Conservation (phyloP, 257 asterid species). For the Mitragyna speciosa region DNA sequence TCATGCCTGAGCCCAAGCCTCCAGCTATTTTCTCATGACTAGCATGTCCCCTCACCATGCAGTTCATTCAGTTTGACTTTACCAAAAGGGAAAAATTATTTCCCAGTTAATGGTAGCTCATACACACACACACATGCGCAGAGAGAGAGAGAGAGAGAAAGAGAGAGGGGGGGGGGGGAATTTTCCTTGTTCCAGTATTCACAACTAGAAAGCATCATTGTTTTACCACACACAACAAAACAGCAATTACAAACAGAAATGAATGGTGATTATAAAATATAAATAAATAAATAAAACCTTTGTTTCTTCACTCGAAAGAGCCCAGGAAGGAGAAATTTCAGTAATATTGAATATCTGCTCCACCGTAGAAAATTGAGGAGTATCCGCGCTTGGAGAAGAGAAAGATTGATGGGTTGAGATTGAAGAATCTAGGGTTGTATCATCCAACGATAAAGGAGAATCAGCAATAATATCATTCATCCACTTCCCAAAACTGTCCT, state of each 20-base stretch:
- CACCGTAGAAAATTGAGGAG: constrained; percentile 29
- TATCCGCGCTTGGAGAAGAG: constrained; percentile 33
- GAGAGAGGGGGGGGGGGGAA: neutral
- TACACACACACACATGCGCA: no score
- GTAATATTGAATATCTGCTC: constrained; percentile 61
- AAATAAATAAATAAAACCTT: constrained; percentile 46
- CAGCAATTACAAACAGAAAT: neutral
- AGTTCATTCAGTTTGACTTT: neutral
- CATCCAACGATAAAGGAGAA: constrained; percentile 56
- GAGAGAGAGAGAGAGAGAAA: neutral
- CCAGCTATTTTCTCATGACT: neutral
- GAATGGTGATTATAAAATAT: no score
- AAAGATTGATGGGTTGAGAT: constrained; percentile 42
- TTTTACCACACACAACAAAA: neutral
- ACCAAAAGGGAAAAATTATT: neutral
- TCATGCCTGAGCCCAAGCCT: neutral
- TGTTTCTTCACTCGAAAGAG: constrained; percentile 75
- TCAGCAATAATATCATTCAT: constrained; percentile 47
- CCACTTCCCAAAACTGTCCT: constrained; percentile 76
- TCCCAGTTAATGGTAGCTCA: neutral
- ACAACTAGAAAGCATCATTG: neutral
- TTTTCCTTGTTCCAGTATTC: neutral
- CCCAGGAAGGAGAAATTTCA: constrained; percentile 83
- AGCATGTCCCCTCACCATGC: neutral
- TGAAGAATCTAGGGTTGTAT: constrained; percentile 46